Conservation (phyloP, 352 stramenopile genomes). For the Phytophthora ohioensis region DNA sequence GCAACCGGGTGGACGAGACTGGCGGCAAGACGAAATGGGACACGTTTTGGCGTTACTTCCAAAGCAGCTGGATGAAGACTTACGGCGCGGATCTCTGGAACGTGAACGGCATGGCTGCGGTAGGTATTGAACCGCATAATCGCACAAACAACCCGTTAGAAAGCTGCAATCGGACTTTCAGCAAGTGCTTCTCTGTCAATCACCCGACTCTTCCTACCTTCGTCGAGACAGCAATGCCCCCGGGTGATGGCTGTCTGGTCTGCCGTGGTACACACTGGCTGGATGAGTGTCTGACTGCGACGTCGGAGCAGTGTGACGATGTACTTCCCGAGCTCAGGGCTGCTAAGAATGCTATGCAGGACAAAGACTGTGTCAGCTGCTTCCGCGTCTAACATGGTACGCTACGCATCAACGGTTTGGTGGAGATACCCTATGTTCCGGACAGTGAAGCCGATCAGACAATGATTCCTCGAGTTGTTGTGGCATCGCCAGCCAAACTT, state of each 20-base stretch:
- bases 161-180: conserved; percentile 4
- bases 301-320: no score
- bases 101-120: conserved; percentile 6
- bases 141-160: conserved; percentile 14
- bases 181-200: conserved; percentile 5
- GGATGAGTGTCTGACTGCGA: conserved; percentile 2
- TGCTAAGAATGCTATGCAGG: no score
- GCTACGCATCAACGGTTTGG: neutral
- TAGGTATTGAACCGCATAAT: neutral
- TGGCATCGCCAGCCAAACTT: no score
- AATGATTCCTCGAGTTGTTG: neutral
- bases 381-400: neutral
- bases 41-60: conserved; percentile 15
- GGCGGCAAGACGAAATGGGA: conserved; percentile 14
- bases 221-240: neutral
- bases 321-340: no score
- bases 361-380: neutral
- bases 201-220: conserved; percentile 5
- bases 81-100: conserved; percentile 16
- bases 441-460: neutral
- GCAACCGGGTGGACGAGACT: neutral
- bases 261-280: conserved; percentile 11
- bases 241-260: conserved; percentile 1
- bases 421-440: neutral
- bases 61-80: neutral